These are phyloP conservation scores for Bacidia gigantensis DNA, from an alignment of 495 filamentous ascomycete species.

Conservation along the genomic window DNA sequence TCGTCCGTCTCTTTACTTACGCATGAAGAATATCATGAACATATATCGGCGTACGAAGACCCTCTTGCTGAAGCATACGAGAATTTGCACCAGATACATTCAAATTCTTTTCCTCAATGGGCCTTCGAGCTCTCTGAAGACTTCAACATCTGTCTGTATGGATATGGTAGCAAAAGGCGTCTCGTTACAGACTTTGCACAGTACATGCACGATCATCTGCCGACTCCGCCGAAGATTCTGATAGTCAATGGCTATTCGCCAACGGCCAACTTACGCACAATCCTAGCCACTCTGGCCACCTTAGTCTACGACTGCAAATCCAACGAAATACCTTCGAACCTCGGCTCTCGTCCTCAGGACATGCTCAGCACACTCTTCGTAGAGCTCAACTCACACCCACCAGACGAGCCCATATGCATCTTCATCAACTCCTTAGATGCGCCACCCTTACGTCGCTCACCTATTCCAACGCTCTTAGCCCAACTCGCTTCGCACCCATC, in stretches of 20 bases:
- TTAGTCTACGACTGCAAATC: constrained; percentile 38
- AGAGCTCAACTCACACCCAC: constrained; percentile 37
- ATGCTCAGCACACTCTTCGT: constrained; percentile 49
- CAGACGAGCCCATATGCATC: constrained; percentile 40
- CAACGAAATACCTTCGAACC: constrained; percentile 36
- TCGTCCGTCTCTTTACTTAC: constrained; percentile 61
- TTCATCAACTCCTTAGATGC: constrained; percentile 82
- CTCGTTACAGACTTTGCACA: constrained; percentile 68
- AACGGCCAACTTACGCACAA: constrained; percentile 60
- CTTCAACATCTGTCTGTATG: constrained; percentile 86
- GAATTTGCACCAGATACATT: constrained; percentile 61
- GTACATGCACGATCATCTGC: constrained; percentile 42
- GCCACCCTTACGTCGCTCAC: constrained; percentile 53
- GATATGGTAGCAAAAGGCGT: constrained; percentile 74
- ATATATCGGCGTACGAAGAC: constrained; percentile 51
- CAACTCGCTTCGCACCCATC: constrained; percentile 60
- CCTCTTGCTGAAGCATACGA: constrained; percentile 57
- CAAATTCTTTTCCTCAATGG: constrained; percentile 80
- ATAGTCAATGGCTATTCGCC: constrained; percentile 81
- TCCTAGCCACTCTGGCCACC: constrained; percentile 59
- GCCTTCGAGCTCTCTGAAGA: constrained; percentile 75
- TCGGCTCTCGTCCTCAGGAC: constrained; percentile 49
- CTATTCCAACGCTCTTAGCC: constrained; percentile 58
- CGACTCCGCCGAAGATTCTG: constrained; percentile 46
- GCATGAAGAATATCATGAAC: constrained; percentile 79